phyloP scores from a whole-genome alignment of 768 basidiomycete genomes.

The Kwoniella dendrophila region DNA sequence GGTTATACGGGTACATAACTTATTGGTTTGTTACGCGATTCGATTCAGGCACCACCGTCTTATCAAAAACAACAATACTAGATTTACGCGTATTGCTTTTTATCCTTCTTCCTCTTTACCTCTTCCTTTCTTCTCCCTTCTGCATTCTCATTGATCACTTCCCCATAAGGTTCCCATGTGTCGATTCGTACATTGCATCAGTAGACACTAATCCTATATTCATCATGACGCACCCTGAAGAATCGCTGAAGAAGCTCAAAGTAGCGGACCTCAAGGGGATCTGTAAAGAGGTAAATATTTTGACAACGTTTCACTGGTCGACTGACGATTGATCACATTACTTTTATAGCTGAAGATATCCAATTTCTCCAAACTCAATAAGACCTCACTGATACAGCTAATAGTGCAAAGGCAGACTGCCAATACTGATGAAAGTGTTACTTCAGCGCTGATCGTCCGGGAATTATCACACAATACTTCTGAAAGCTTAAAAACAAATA shows the following conservation, averaged over 20 bases:
- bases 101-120: not conserved
- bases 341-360: slow-evolving; percentile 18
- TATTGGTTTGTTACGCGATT: too few species aligned
- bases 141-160: not conserved
- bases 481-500: too few species aligned
- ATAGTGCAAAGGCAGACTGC: slow-evolving; percentile 9
- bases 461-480: too few species aligned
- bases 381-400: slow-evolving; percentile 29
- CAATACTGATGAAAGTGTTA: not conserved
- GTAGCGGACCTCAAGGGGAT: slow-evolving; percentile 33
- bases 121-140: not conserved
- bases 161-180: too few species aligned
- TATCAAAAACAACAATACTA: too few species aligned
- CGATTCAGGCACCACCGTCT: too few species aligned
- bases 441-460: too few species aligned
- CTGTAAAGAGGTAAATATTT: slow-evolving; percentile 35
- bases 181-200: not conserved
- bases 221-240: slow-evolving; percentile 4
- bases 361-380: slow-evolving; percentile 33
- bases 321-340: not conserved
- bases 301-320: not conserved
- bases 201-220: not conserved
- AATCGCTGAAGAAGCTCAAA: slow-evolving; percentile 27
- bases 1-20: too few species aligned
- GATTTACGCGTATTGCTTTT: too few species aligned